These are phyloP conservation scores for Megacollybia marginata DNA, from an alignment of 768 basidiomycete species.

Conservation along the genomic window DNA sequence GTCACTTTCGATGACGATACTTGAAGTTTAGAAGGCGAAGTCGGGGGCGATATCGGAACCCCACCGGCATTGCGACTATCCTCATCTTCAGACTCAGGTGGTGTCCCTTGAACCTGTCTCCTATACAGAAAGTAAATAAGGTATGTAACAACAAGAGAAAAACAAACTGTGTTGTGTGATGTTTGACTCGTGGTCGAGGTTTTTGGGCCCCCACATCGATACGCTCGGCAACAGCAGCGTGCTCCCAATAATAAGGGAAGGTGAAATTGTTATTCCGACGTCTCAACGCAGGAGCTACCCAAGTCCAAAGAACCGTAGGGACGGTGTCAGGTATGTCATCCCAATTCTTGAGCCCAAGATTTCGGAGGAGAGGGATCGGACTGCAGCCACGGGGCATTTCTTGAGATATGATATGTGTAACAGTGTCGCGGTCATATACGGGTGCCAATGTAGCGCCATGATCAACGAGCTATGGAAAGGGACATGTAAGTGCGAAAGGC, in stretches of 20 bases:
- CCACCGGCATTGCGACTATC: neutral
- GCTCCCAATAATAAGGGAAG: conserved; percentile 25
- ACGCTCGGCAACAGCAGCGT: conserved; percentile 42
- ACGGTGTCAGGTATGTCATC: conserved; percentile 19
- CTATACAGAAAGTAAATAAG: neutral
- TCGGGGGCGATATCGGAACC: neutral
- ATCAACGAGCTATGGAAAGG: conserved; percentile 3
- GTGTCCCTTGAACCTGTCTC: neutral
- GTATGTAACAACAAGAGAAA: neutral
- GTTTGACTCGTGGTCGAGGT: conserved; percentile 13
- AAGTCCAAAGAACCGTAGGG: conserved; percentile 5
- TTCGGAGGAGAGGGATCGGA: conserved; percentile 20
- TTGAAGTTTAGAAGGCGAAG: neutral
- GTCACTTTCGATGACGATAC: conserved; percentile 2
- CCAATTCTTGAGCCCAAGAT: conserved; percentile 19
- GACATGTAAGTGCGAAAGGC: neutral
- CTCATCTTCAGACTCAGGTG: neutral
- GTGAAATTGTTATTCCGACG: conserved; percentile 6
- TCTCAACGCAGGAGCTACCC: conserved; percentile 6
- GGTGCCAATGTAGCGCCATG: conserved; percentile 58
- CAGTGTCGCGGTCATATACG: conserved; percentile 42
- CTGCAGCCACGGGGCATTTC: conserved; percentile 24
- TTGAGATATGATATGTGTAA: conserved; percentile 59
- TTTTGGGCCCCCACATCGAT: conserved; percentile 27
- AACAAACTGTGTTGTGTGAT: neutral